Base-by-base conservation (phyloP, 2,329 filamentous ascomycete genomes). In the Scleromitrula shiraiana region DNA sequence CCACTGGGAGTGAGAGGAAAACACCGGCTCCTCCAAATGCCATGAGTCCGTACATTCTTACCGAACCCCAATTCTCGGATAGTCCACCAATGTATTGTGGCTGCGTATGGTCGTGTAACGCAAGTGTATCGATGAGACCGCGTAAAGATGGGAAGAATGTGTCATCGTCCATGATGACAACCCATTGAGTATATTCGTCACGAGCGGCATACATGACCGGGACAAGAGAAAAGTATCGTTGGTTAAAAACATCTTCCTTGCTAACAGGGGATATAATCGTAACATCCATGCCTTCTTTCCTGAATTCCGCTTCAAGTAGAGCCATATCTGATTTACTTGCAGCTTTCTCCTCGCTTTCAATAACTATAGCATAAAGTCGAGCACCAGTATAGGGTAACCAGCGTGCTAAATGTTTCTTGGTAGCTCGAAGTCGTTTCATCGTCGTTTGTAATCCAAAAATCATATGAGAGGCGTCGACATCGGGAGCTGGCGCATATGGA, bases 391-490 rank as follows among this genome's bases (percentile, higher is more conserved):
- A 27, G 37, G 27, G 61, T 56, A 64, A 52, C 62, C 61, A 64
- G n/a, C 60, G 53, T 24, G 51, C 56, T 17, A 64, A 41, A 42
- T 62, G 61, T 40, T 57, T 58, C 14, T 60, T 56, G 4, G 61
- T 62, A 19, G 57, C 59, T 17, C 54, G 57, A 23, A 64, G 50
- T 7, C 61, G 53, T 8, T 46, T 46, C 27, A 63, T 58, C 9
- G 60, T 63, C 0, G 62, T 64, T 33, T 61, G 58, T 8, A 62
- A 30, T 9, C 59, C 61, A 45, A 64, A 64, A 63, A 79, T 74
- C 63, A 79, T 77, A 52, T 78, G 74, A 43, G 74, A 75, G 7
- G 75, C 68, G 51, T 80, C 75, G 50, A 70, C 49, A 17, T 48
- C 42, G 1, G 24, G 33, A 26, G 46, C 27, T 5, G 50, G 41